A percentile compares a stretch with the other conserved stretches of the same genome.
Conservation (phyloP, 202 grass and related monocot species). For the Dendrocalamus latiflorus region DNA sequence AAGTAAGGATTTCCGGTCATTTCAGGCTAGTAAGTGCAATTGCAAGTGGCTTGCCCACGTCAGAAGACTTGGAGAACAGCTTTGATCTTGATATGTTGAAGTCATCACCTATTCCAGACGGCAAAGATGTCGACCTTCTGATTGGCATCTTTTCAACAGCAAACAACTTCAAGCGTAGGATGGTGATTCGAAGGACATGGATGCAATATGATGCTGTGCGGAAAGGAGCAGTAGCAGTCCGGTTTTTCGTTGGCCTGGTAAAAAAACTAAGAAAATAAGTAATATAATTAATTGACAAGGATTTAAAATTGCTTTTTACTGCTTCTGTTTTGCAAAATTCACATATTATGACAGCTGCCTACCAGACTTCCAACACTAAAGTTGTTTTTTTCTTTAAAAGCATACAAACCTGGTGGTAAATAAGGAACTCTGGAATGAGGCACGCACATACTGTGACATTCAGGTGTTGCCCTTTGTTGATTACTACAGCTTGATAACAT, state of each 20-base stretch:
- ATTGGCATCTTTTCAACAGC: conserved; percentile 96
- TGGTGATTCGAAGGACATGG: conserved; percentile 92
- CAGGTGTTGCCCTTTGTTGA: conserved; percentile 89
- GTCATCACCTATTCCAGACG: conserved; percentile 50
- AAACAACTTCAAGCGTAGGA: conserved; percentile 95
- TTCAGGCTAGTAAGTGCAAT: conserved; percentile 75
- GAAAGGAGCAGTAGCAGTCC: conserved; percentile 48
- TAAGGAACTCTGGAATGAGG: conserved; percentile 89
- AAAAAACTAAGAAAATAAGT: not conserved
- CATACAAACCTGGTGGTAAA: conserved; percentile 91
- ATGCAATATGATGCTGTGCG: conserved; percentile 84
- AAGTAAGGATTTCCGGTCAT: conserved; percentile 71
- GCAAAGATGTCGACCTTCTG: conserved; percentile 70
- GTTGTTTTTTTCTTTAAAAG: conserved; percentile 30
- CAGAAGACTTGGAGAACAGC: conserved; percentile 70
- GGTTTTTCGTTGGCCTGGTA: conserved; percentile 99
- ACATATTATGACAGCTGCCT: not conserved
- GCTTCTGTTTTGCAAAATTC: not conserved
- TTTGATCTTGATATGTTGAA: conserved; percentile 57
- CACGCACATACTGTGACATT: conserved; percentile 63
- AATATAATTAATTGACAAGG: not conserved
- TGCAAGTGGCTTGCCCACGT: conserved; percentile 83
- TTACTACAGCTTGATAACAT: conserved; percentile 97
- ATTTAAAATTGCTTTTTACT: not conserved
- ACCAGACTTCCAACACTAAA: not conserved